phyloP scores from a whole-genome alignment of 768 basidiomycete species.

The Pleurotus platypus region DNA sequence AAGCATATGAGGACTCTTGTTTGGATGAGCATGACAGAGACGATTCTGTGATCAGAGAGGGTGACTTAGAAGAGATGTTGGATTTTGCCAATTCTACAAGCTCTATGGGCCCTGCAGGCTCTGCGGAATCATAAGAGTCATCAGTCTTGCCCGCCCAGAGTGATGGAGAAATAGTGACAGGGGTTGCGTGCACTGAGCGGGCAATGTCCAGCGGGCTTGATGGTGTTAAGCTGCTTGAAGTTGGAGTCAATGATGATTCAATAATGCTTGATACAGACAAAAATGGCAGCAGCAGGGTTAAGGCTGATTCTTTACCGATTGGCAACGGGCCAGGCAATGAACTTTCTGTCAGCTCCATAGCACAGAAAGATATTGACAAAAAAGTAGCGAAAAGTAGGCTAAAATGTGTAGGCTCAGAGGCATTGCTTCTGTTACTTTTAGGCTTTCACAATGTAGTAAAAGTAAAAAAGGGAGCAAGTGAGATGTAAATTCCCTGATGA shows the following conservation, averaged over 20 bases:
- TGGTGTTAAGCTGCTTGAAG: slow-evolving; percentile 28
- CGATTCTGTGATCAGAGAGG: not conserved
- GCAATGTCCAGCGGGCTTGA: not conserved
- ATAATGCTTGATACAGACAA: slow-evolving; percentile 31
- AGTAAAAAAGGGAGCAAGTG: no score
- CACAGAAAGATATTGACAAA: slow-evolving; percentile 20
- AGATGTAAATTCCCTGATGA: no score
- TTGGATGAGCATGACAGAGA: not conserved
- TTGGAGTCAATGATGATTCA: slow-evolving; percentile 30
- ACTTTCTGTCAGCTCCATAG: slow-evolving; percentile 21
- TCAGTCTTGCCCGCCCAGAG: slow-evolving; percentile 66
- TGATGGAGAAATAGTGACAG: slow-evolving; percentile 17
- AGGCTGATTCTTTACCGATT: slow-evolving; percentile 15
- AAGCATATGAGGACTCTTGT: not conserved
- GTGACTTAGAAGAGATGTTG: not conserved
- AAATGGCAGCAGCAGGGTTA: slow-evolving; percentile 23
- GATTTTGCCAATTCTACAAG: not conserved
- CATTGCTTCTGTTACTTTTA: no score
- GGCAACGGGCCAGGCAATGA: slow-evolving; percentile 9
- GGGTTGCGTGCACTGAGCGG: slow-evolving; percentile 1
- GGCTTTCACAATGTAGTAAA: no score
- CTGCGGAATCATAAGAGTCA: slow-evolving; percentile 57
- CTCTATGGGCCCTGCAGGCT: no score
- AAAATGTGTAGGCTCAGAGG: no score
- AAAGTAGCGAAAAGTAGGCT: no score